These are phyloP conservation scores for Trichocladium antarcticum DNA, from an alignment of 495 filamentous ascomycete genomes.

Conservation along the genomic window DNA sequence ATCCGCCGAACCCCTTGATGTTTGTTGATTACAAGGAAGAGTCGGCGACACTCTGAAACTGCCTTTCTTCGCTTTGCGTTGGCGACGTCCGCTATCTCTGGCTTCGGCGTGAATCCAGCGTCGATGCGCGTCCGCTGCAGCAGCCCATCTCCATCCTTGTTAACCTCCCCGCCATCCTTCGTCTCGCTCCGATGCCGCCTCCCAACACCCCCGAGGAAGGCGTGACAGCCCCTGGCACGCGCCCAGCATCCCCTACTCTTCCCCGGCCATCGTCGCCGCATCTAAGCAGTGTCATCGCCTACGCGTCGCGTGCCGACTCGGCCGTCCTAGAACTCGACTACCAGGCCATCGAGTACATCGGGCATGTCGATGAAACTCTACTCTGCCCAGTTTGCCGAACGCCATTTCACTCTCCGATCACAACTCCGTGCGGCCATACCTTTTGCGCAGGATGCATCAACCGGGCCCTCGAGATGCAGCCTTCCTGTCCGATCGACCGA, in stretches of 20 bases:
- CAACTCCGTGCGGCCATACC: constrained; percentile 51
- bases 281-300: not conserved
- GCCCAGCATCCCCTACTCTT: not conserved
- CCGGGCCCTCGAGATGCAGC: constrained; percentile 42
- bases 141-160: not conserved
- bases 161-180: not conserved
- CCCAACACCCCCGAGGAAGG: constrained; percentile 16
- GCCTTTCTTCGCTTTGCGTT: no score
- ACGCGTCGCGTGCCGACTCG: constrained; percentile 4
- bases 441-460: constrained; percentile 67
- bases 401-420: constrained; percentile 60
- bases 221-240: not conserved
- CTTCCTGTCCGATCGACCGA: constrained; percentile 44
- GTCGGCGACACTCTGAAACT: no score
- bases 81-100: no score
- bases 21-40: no score
- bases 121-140: not conserved
- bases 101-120: not conserved
- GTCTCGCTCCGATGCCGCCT: constrained; percentile 8
- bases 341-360: constrained; percentile 58
- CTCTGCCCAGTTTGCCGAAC: constrained; percentile 76
- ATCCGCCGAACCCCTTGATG: no score
- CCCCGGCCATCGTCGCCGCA: not conserved
- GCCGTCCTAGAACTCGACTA: constrained; percentile 41
- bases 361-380: constrained; percentile 60